These are phyloP conservation scores for Puccinia novopanici DNA, from an alignment of 1,284 basidiomycete genomes.

Conservation along the genomic window DNA sequence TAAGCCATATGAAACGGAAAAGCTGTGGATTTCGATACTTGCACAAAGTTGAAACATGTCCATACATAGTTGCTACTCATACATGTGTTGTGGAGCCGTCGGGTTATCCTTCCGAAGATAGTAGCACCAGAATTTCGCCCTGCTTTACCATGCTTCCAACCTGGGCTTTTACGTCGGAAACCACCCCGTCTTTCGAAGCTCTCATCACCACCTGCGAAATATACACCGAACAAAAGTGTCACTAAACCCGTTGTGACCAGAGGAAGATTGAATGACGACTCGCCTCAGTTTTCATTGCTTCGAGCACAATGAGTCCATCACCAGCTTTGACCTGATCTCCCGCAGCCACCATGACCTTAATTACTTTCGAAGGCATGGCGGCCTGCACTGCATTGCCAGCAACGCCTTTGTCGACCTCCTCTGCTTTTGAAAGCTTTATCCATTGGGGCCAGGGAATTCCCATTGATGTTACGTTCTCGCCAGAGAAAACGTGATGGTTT, in stretches of 20 bases:
- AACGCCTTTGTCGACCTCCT: constrained; percentile 55
- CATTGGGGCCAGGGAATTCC: constrained; percentile 52
- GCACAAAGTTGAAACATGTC: no score
- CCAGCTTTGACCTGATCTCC: constrained; percentile 79
- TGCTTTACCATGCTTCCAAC: constrained; percentile 87
- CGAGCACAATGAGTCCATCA: constrained; percentile 77
- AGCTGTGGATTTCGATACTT: no score
- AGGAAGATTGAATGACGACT: constrained; percentile 7
- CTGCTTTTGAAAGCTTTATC: constrained; percentile 34
- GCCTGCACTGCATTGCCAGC: constrained; percentile 60
- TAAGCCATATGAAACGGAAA: neutral
- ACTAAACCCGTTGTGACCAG: neutral
- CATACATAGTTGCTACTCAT: neutral
- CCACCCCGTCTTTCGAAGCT: constrained; percentile 69
- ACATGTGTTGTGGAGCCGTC: neutral
- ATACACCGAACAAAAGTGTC: neutral
- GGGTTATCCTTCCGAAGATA: neutral
- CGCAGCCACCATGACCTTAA: constrained; percentile 75
- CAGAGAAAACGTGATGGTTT: constrained; percentile 69
- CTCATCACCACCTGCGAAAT: constrained; percentile 71
- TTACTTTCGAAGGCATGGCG: constrained; percentile 86
- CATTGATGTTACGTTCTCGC: constrained; percentile 46
- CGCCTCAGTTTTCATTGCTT: constrained; percentile 87
- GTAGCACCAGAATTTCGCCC: constrained; percentile 72
- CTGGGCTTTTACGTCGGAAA: constrained; percentile 71